Evolutionary conservation across 1,139 yeast genomes (phyloP).

Genomic region (Taphrina flavorubra): DNA sequence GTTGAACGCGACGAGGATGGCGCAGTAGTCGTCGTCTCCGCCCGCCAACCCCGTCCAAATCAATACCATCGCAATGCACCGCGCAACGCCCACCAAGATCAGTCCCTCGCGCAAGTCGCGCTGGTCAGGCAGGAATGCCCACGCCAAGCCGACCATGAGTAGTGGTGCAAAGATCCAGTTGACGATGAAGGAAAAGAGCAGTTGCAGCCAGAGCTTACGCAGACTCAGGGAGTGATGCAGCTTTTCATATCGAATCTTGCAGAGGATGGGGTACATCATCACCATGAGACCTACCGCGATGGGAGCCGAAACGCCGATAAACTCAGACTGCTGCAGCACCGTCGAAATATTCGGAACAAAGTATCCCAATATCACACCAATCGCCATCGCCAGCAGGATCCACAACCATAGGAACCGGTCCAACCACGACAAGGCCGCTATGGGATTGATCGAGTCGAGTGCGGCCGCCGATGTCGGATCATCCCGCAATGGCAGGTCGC

Average conservation of each 20-base stretch:
- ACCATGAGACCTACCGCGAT: conserved; percentile 61
- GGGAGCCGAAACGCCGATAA: conserved; percentile 55
- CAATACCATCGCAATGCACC: conserved; percentile 68
- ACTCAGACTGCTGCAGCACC: conserved; percentile 48
- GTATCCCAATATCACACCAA: conserved; percentile 51
- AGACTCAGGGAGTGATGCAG: conserved; percentile 49
- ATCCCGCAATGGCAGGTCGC: conserved; percentile 2
- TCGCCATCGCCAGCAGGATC: conserved; percentile 50
- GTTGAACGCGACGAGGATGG: conserved; percentile 61
- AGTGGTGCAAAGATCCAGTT: conserved; percentile 68
- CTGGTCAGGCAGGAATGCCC: conserved; percentile 61
- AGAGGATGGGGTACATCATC: conserved; percentile 67
- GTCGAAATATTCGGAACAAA: conserved; percentile 48
- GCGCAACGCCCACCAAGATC: conserved; percentile 64
- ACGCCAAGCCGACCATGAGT: conserved; percentile 63
- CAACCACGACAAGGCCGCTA: conserved; percentile 46
- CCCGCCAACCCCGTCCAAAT: conserved; percentile 66
- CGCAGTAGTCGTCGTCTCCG: conserved; percentile 62
- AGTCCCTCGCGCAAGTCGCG: conserved; percentile 62
- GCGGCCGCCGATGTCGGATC: conserved; percentile 14
- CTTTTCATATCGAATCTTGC: conserved; percentile 61
- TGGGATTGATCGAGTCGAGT: conserved; percentile 29
- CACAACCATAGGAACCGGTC: conserved; percentile 49
- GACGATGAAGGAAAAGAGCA: conserved; percentile 56
- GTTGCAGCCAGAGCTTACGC: conserved; percentile 51